phyloP scores from a whole-genome alignment of 345 rosid genomes.

The Geranium brycei region DNA sequence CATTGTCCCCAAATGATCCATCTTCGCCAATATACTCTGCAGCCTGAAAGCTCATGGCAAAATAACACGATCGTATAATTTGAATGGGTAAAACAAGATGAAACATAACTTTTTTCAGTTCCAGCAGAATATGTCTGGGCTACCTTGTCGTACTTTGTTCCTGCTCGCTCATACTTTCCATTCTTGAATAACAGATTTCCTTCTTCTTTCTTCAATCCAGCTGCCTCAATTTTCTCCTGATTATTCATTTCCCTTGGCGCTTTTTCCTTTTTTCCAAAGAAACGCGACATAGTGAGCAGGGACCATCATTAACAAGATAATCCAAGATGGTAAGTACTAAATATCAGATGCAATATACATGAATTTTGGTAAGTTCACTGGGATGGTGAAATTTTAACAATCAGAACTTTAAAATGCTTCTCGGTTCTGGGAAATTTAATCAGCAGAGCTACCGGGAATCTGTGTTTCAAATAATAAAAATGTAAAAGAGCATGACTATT shows the following conservation, averaged over 20 bases:
- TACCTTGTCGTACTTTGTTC: slow-evolving; percentile 50
- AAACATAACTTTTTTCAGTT: slow-evolving; percentile 1
- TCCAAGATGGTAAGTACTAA: background rate
- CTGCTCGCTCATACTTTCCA: slow-evolving; percentile 41
- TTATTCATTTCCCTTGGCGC: slow-evolving; percentile 34
- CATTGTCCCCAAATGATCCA: slow-evolving; percentile 29
- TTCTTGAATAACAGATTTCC: slow-evolving; percentile 38
- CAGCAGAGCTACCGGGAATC: background rate
- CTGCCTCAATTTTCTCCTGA: slow-evolving; percentile 38
- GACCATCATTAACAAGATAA: background rate
- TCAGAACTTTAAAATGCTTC: background rate
- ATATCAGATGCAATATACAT: too few species aligned
- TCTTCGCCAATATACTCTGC: slow-evolving; percentile 35
- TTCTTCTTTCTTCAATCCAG: slow-evolving; percentile 40
- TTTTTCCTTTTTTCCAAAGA: slow-evolving; percentile 23
- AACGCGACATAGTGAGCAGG: background rate
- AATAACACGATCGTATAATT: slow-evolving; percentile 1
- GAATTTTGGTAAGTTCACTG: too few species aligned
- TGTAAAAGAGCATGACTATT: background rate
- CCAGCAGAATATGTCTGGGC: background rate
- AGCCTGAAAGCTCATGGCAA: slow-evolving; percentile 23
- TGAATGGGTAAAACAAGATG: background rate
- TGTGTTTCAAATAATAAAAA: too few species aligned
- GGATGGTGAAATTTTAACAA: background rate
- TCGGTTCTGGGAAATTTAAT: background rate